These are phyloP conservation scores for Naganishia cerealis DNA, from an alignment of 1,284 basidiomycete genomes.

Conservation along the genomic window DNA sequence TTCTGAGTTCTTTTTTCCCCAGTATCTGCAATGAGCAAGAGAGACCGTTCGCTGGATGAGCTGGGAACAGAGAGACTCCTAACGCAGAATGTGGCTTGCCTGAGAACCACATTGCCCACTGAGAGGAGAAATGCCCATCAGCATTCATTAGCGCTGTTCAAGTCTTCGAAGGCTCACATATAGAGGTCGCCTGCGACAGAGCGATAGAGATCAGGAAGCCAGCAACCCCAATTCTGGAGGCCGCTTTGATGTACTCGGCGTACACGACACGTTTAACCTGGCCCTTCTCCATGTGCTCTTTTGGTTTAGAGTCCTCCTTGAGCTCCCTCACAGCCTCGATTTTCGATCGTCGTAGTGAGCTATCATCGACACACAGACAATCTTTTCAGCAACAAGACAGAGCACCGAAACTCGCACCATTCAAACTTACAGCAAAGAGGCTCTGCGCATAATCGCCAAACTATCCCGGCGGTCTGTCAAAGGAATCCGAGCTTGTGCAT, in stretches of 20 bases:
- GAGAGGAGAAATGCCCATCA: background rate
- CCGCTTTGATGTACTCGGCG: slow-evolving; percentile 72
- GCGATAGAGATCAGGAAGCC: slow-evolving; percentile 66
- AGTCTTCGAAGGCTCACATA: slow-evolving; percentile 36
- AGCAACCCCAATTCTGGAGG: slow-evolving; percentile 69
- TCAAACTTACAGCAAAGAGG: slow-evolving; percentile 40
- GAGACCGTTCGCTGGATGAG: background rate
- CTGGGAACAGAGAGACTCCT: slow-evolving; percentile 69
- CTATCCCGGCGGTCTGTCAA: slow-evolving; percentile 45
- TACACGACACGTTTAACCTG: slow-evolving; percentile 78
- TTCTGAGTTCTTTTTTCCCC: slow-evolving; percentile 74
- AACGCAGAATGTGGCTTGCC: background rate
- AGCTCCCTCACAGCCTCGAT: slow-evolving; percentile 52
- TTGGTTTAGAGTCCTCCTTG: slow-evolving; percentile 56
- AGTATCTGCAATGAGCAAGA: slow-evolving; percentile 52
- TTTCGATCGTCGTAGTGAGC: slow-evolving; percentile 51
- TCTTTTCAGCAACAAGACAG: background rate
- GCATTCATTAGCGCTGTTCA: background rate
- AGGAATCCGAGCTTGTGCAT: slow-evolving; percentile 42
- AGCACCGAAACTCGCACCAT: background rate
- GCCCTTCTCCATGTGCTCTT: slow-evolving; percentile 80
- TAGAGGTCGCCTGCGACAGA: slow-evolving; percentile 54
- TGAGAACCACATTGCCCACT: slow-evolving; percentile 26
- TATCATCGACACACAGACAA: slow-evolving; percentile 3
- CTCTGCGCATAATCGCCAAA: slow-evolving; percentile 47